Conservation (phyloP, 1,284 basidiomycete genomes). For the Neonothopanus nambi region DNA sequence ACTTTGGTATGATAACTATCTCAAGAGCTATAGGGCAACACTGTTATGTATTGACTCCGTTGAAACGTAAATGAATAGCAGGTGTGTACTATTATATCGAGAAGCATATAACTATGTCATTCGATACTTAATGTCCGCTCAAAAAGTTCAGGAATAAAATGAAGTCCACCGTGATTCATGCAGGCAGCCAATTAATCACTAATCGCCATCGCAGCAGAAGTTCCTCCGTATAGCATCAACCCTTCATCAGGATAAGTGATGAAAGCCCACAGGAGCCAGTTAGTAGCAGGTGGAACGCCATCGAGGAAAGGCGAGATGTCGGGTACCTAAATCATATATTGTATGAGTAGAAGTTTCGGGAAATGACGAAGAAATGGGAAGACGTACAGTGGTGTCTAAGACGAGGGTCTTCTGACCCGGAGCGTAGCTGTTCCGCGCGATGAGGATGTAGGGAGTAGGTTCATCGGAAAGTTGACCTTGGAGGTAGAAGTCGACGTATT, state of each 20-base stretch:
- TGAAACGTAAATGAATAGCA: too few species aligned
- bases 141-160: too few species aligned
- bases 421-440: conserved; percentile 16
- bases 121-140: too few species aligned
- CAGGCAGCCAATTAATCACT: too few species aligned
- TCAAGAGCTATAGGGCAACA: too few species aligned
- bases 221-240: conserved; percentile 10
- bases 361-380: not conserved
- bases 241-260: conserved; percentile 10
- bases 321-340: conserved; percentile 1
- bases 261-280: conserved; percentile 11
- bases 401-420: conserved; percentile 8
- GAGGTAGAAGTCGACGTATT: conserved; percentile 19
- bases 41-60: too few species aligned
- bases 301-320: not conserved
- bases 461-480: conserved; percentile 15
- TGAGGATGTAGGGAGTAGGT: conserved; percentile 13
- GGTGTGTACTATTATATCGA: too few species aligned
- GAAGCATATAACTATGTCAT: too few species aligned
- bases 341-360: not conserved
- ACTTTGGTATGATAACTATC: too few species aligned
- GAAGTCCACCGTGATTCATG: too few species aligned
- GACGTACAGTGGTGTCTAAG: conserved; percentile 4
- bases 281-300: not conserved
- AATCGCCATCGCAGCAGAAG: not conserved